Base-by-base conservation (phyloP, 108 stramenopile genomes). In the Phaeodactylum tricornutum region DNA sequence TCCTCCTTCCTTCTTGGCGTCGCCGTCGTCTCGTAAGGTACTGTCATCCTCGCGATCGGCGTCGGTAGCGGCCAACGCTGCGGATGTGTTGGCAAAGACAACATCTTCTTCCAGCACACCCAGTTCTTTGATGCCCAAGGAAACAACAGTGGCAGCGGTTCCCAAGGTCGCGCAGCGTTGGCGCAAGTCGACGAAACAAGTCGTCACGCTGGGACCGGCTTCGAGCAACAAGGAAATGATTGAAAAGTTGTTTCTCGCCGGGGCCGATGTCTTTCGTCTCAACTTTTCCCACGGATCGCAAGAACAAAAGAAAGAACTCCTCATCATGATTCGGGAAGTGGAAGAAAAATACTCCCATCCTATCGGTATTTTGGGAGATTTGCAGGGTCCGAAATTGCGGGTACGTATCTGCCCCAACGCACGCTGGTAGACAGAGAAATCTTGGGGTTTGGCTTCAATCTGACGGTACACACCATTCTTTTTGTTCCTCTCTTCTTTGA, bases 251-350 rank as follows among this genome's bases (percentile, higher is more conserved):
- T 95, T 97, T 59, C 68, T 93, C 16, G 90, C 93, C 20, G 96
- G 96, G 43, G 92, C 86, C 12, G 94, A 97, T 55, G 80, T 93
- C 8, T 96, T 95, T 61, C 90, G 96, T 27, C 75, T 97, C 4
- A 97, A 97, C 71, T 96, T 96, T 59, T 72, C 69, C 57, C 96
- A 97, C 61, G 94, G 96, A 27, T 79, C 75, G 20, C 91, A 94
- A 55, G 91, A 88, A 40, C 91, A 97, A 71, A 95, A 97, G 79
- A 84, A 82, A 56, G 84, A 91, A 41, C 55, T 95, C 15, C 57
- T 92, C 24, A 67, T 80, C 38, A 72, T 74, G 6, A 93, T 89
- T 55, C 80, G 87, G 12, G 48, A 61, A 45, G 61, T 95, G 19
- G 96, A 95, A 66, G 74, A 66, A 33, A 94, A 94, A 57, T 95